Base-by-base conservation (phyloP, 2,329 filamentous ascomycete species). In the Neonectria magnoliae region DNA sequence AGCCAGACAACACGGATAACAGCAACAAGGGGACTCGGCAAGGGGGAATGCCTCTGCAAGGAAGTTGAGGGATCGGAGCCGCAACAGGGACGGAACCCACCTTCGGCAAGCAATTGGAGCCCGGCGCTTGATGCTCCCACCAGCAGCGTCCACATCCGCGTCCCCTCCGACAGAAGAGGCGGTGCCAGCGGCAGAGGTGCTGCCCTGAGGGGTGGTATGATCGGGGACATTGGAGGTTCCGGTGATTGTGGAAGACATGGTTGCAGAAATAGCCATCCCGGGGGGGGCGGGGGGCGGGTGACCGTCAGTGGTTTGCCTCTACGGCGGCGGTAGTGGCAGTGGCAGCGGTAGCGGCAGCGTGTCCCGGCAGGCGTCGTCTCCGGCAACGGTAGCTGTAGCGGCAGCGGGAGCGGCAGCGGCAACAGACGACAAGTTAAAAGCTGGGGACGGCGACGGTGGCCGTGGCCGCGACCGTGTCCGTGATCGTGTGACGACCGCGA, bases 81-180 rank as follows among this genome's bases (percentile, higher is more conserved):
- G 57, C 22, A 57, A 57, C 57, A 8, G 56, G 16, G 14, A 18
- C 22, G 11, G 20, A 67, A 74, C 79, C 66, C 76, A 86, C 84
- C 84, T 83, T 76, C 83, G 80, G 71, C 85, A 87, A 61, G 85
- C 85, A 70, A 86, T 84, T 27, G 83, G 79, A 42, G 84, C 82
- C 74, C 83, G 80, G 55, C 84, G 81, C 74, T 84, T 85, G 72
- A 85, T 81, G 48, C 42, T 64, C 47, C 54, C 63, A 38, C 31
- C 60, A 29, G 60, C 36, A 51, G 63, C 54, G 48, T 57, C 60
- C 18, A 62, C 56, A 48, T 57, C 60, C 20, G 60, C 36, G 55
- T 57, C 60, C 20, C 18, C 59, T 42, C 29, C 16, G 50, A 22
- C 42, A 33, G 64, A 33, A 22, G 61, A 44, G 58, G 55, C 56